phyloP scores from a whole-genome alignment of 2,329 filamentous ascomycete species.

The Cladosporium sp. region DNA sequence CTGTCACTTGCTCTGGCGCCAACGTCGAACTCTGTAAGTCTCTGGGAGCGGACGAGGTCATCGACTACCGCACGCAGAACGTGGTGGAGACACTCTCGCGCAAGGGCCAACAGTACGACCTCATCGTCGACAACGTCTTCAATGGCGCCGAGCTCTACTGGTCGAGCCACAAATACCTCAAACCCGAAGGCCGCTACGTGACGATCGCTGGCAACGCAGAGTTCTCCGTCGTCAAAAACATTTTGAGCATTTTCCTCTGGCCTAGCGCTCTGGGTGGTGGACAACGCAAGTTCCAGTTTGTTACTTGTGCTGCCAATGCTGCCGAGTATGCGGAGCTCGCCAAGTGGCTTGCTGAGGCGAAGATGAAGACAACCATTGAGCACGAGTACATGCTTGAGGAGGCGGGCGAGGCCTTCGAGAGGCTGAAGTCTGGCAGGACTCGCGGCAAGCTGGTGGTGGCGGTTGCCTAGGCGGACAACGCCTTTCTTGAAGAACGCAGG shows the following conservation, averaged over 20 bases:
- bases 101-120: constrained; percentile 45
- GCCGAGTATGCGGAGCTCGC: constrained; percentile 50
- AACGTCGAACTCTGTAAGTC: constrained; percentile 54
- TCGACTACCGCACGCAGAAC: constrained; percentile 54
- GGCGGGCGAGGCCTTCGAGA: constrained; percentile 54
- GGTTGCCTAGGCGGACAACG: constrained; percentile 19
- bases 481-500: too few relatives aligned
- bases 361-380: constrained; percentile 55
- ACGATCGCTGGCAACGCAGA: constrained; percentile 45
- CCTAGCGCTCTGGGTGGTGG: constrained; percentile 51
- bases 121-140: constrained; percentile 57
- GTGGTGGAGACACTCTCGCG: constrained; percentile 44
- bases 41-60: constrained; percentile 59
- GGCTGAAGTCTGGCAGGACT: constrained; percentile 52
- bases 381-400: constrained; percentile 54
- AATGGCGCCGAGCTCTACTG: constrained; percentile 49
- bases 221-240: constrained; percentile 27
- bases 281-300: constrained; percentile 40
- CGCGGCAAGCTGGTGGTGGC: constrained; percentile 56
- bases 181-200: constrained; percentile 48
- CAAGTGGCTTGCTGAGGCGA: constrained; percentile 55
- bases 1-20: constrained; percentile 51
- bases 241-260: constrained; percentile 38
- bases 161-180: constrained; percentile 49
- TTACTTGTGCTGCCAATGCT: constrained; percentile 35